Evolutionary conservation across 2,329 filamentous ascomycete species (phyloP).

Genomic region (Didymellaceae sp.): DNA sequence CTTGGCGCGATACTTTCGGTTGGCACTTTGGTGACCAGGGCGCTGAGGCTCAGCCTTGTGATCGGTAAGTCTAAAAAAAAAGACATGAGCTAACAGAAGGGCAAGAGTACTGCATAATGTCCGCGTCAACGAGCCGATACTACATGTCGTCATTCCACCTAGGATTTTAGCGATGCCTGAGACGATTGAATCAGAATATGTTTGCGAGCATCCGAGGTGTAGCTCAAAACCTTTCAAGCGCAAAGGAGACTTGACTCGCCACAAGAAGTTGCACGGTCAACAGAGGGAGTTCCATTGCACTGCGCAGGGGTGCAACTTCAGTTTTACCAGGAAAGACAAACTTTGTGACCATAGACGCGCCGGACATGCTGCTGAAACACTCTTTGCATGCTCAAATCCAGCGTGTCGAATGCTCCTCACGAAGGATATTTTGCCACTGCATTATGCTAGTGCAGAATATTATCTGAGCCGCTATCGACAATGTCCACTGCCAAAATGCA

Average conservation of each 20-base stretch:
- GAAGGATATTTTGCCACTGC: constrained; percentile 8
- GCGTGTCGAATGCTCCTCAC: constrained; percentile 3
- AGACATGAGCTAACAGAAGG: constrained; percentile 30
- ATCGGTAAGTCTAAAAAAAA: constrained; percentile 32
- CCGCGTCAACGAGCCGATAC: too few relatives aligned
- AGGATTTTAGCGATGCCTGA: too few relatives aligned
- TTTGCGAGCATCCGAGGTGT: not conserved
- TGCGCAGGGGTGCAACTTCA: constrained; percentile 10
- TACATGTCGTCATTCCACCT: not conserved
- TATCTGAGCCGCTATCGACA: not conserved
- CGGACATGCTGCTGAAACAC: constrained; percentile 21
- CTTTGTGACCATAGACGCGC: constrained; percentile 19
- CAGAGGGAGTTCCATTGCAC: constrained; percentile 5
- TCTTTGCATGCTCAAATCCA: too few relatives aligned
- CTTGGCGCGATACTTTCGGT: constrained; percentile 9
- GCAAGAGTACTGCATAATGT: too few relatives aligned
- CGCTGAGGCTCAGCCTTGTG: constrained; percentile 12
- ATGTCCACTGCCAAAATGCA: constrained; percentile 14
- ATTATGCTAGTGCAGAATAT: not conserved
- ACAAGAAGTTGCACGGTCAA: constrained; percentile 8
- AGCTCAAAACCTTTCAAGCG: constrained; percentile 18
- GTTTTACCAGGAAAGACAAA: constrained; percentile 22
- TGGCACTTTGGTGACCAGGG: not conserved
- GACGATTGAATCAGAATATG: too few relatives aligned
- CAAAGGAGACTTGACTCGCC: constrained; percentile 14